Conservation (phyloP, 768 basidiomycete species). For the Favolaschia claudopus region DNA sequence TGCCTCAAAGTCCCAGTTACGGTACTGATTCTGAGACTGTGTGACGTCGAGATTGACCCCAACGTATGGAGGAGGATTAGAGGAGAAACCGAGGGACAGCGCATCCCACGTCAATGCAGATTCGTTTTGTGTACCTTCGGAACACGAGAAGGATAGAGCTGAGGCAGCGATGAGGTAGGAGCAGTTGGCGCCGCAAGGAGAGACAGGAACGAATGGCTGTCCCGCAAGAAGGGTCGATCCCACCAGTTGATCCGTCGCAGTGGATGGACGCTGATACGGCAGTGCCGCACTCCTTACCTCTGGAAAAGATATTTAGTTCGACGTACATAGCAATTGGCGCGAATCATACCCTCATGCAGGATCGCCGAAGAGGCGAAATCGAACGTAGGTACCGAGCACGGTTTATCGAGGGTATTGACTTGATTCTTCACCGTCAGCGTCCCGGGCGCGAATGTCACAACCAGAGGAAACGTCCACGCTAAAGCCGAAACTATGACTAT, state of each 20-base stretch:
- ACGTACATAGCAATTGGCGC: neutral
- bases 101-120: neutral
- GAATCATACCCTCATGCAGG: neutral
- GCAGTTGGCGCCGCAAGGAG: slow-evolving; percentile 1
- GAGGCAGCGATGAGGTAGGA: neutral
- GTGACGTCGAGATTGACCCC: neutral
- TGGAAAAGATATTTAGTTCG: neutral
- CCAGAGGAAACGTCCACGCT: slow-evolving; percentile 2
- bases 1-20: slow-evolving; percentile 4
- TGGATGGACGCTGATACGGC: neutral
- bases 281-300: neutral
- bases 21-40: neutral
- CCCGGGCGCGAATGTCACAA: slow-evolving; percentile 11
- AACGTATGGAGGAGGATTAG: neutral
- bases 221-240: neutral
- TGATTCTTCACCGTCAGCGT: neutral
- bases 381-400: neutral
- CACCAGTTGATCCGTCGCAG: neutral
- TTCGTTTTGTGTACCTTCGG: neutral
- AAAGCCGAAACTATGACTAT: neutral
- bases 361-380: neutral
- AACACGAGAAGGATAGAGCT: slow-evolving; percentile 7
- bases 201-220: neutral
- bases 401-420: neutral
- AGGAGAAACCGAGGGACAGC: neutral